Base-by-base conservation (phyloP, 225 moss, liverwort and hornwort species). In the Bryum argenteum region DNA sequence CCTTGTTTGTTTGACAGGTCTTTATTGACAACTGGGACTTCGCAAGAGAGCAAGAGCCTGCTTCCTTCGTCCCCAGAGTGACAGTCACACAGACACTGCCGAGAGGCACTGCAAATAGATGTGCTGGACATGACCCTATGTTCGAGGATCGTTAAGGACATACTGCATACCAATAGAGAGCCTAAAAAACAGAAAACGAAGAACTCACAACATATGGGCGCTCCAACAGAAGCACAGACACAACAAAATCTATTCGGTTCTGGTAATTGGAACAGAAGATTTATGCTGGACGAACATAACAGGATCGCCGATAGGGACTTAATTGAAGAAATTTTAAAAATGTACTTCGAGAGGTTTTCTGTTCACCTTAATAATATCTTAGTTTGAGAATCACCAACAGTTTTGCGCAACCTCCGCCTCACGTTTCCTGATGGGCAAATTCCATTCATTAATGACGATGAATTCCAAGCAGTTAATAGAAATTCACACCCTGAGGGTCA, bases 11-110 rank as follows among this genome's bases (percentile, higher is more conserved):
- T 78, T 62, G 63, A 71, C 79, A 93, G 91, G 77, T 93, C 2
- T 96, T 93, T 78, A 79, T 93, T 75, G 90, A 93, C 69, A 96
- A 89, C 61, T 41, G 41, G 21, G 93, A 96, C 74, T 91, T 96
- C 71, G 17, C 79, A 17, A 84, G 82, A 85, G 91, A 93, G 83
- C 74, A 80, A 39, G 91, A 91, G 82, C 79, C 79, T 54, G 74
- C 82, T 68, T 62, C 79, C 59, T 82, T 79, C 47, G 38, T 41
- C 17, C 67, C 67, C 51, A 71, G 77, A 74, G 80, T 84, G 56
- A 80, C 80, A 26, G 74, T 77, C 20, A 24, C 14, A 19, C 6
- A 9, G 18, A 16, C 3, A 17, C 57, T 74, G 18, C 52, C 58
- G 19, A 64, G 71, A 64, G 64, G 53, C 53, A 28, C 7, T 33